Evolutionary conservation across 331 rosid species (phyloP), one percentile per base, ranked within the genome.

Genomic region (Erythrophleum ivorense): DNA sequence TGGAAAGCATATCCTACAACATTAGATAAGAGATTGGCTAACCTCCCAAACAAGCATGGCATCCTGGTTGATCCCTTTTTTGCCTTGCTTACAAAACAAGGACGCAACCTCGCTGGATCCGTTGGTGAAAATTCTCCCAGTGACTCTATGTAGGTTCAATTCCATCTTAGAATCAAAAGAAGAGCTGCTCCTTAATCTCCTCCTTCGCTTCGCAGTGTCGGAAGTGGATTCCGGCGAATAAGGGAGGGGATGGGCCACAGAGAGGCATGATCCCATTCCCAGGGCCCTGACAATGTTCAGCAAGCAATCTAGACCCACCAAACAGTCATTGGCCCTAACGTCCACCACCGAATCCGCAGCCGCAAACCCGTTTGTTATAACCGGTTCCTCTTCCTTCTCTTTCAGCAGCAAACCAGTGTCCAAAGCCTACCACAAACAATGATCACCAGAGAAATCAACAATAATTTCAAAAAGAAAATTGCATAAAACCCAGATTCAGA

Each of bases 1-100:
- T 14, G 74, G 49, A 81, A 66, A 66, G 69, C 67, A 57, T 33
- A 67, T 67, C 57, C 55, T 7, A 43, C 36, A 34, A 49, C 3
- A 81, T 11, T 24, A 24, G 29, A 2, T 65, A 40, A 54, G 50
- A 63, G 72, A 71, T 18, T 21, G 15, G 48, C 81, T 52, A 65
- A 93, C 97, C 97, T 93, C 93, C 97, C 97, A 93, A 63, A 89
- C 88, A 85, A 93, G 86, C 91, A 93, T 87, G 9, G 97, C 88
- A 62, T 93, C 97, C 79, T 93, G 97, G 75, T 93, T 93, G 80
- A 84, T 50, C 76, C 94, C 93, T 19, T 91, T 91, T 29, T 29
- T 79, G 14, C 97, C 97, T 76, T 88, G 91, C 86, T 82, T 89
- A 13, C 86, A 84, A 64, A 80, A 93, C 76, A 93, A 69, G 82